Conservation (phyloP, 1,284 basidiomycete species). For the Gastroboletus turbinatus region DNA sequence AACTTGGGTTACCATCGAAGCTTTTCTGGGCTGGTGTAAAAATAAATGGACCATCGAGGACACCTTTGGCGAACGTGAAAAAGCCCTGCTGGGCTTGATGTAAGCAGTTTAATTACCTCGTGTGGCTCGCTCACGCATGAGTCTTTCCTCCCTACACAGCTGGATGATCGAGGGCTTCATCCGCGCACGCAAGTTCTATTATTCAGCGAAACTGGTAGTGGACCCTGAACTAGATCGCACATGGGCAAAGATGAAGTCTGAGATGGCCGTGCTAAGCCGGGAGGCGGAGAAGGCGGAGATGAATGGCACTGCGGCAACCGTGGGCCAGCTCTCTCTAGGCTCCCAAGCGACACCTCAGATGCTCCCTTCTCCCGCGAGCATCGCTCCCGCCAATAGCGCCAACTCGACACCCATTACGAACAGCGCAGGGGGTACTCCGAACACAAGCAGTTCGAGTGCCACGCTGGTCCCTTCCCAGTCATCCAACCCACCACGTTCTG, state of each 20-base stretch:
- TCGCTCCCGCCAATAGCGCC: slow-evolving; percentile 60
- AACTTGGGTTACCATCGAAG: slow-evolving; percentile 63
- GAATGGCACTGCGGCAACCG: slow-evolving; percentile 36
- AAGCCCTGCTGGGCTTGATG: slow-evolving; percentile 74
- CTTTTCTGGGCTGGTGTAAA: slow-evolving; percentile 65
- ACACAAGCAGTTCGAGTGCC: slow-evolving; percentile 30
- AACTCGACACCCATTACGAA: slow-evolving; percentile 68
- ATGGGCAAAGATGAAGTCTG: slow-evolving; percentile 40
- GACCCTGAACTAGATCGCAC: slow-evolving; percentile 44
- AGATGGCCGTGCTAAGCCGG: slow-evolving; percentile 47
- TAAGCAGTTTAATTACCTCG: slow-evolving; percentile 42
- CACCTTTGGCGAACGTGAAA: slow-evolving; percentile 64
- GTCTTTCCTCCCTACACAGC: slow-evolving; percentile 40
- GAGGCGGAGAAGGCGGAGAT: slow-evolving; percentile 43
- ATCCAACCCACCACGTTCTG: slow-evolving; percentile 28
- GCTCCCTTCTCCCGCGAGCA: slow-evolving; percentile 74
- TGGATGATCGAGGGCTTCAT: slow-evolving; percentile 74
- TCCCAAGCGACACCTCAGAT: slow-evolving; percentile 57
- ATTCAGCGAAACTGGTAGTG: slow-evolving; percentile 42
- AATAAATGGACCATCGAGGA: slow-evolving; percentile 63
- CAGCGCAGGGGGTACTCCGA: slow-evolving; percentile 49
- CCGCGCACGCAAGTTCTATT: slow-evolving; percentile 55
- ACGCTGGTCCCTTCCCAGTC: slow-evolving; percentile 30
- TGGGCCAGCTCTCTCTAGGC: slow-evolving; percentile 39
- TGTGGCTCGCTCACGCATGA: slow-evolving; percentile 33